phyloP scores from a whole-genome alignment of 2,329 filamentous ascomycete species.

The Neofusicoccum cordaticola region DNA sequence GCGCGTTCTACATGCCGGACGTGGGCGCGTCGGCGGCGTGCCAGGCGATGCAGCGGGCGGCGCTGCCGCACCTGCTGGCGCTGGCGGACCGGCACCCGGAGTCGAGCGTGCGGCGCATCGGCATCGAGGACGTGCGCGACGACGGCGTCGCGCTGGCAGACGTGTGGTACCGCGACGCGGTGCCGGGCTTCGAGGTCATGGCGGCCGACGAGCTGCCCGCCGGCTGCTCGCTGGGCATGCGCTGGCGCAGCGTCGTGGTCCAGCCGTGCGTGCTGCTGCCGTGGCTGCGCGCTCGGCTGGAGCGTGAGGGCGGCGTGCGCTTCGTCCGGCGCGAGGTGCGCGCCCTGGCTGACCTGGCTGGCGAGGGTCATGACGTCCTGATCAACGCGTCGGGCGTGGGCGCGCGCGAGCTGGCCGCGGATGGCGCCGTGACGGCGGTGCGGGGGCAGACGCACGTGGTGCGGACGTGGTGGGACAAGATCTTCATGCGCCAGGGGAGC shows the following conservation, averaged over 20 bases:
- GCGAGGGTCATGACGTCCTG: slow-evolving; percentile 24
- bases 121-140: slow-evolving; percentile 19
- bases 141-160: slow-evolving; percentile 11
- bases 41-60: slow-evolving; percentile 28
- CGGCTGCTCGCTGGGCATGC: slow-evolving; percentile 21
- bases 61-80: slow-evolving; percentile 18
- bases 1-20: slow-evolving; percentile 30
- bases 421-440: slow-evolving; percentile 19
- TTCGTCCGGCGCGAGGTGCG: slow-evolving; percentile 23
- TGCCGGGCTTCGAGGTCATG: slow-evolving; percentile 18
- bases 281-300: slow-evolving; percentile 24
- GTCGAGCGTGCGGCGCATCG: slow-evolving; percentile 20
- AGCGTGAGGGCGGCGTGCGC: slow-evolving; percentile 21
- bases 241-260: slow-evolving; percentile 24
- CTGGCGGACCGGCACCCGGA: slow-evolving; percentile 19
- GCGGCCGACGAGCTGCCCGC: slow-evolving; percentile 19
- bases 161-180: slow-evolving; percentile 16
- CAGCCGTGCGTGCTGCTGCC: slow-evolving; percentile 25
- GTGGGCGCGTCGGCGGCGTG: slow-evolving; percentile 20
- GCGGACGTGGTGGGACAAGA: slow-evolving; percentile 23
- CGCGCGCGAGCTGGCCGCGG: slow-evolving; percentile 20
- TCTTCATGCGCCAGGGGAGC: slow-evolving; percentile 25
- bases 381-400: slow-evolving; percentile 27
- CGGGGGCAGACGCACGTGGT: slow-evolving; percentile 27
- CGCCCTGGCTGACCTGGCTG: slow-evolving; percentile 21